Percentiles rank a stretch among this genome's conserved stretches.
phyloP scores from a whole-genome alignment of 2,329 filamentous ascomycete species.

The Pseudogymnoascus sp. region DNA sequence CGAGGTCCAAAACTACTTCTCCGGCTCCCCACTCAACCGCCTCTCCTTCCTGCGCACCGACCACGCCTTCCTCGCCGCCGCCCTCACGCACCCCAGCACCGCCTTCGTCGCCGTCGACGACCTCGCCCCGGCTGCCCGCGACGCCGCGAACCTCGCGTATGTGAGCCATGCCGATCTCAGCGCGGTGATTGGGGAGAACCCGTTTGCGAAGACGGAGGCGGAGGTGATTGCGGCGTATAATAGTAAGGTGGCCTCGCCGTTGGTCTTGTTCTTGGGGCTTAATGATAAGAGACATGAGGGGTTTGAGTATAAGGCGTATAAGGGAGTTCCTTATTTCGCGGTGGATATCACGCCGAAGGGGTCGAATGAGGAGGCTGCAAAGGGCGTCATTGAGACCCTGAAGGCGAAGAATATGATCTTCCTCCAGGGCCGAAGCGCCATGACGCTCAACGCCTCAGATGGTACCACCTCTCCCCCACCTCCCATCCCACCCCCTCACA shows the following conservation, averaged over 20 bases:
- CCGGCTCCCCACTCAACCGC: slow-evolving; percentile 68
- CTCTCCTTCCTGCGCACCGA: slow-evolving; percentile 69
- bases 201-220: slow-evolving; percentile 63
- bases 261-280: slow-evolving; percentile 77
- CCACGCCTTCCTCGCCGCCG: slow-evolving; percentile 58
- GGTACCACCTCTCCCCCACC: slow-evolving; percentile 28
- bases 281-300: slow-evolving; percentile 51
- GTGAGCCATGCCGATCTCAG: slow-evolving; percentile 61
- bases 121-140: slow-evolving; percentile 62
- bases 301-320: slow-evolving; percentile 55
- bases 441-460: slow-evolving; percentile 39
- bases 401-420: slow-evolving; percentile 57
- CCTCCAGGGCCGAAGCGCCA: slow-evolving; percentile 51
- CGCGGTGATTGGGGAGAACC: slow-evolving; percentile 59
- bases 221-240: slow-evolving; percentile 66
- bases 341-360: slow-evolving; percentile 75
- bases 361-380: slow-evolving; percentile 51
- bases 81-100: slow-evolving; percentile 56
- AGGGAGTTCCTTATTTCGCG: slow-evolving; percentile 78
- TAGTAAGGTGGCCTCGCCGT: slow-evolving; percentile 49
- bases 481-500: background rate
- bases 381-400: slow-evolving; percentile 48
- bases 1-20: slow-evolving; percentile 78
- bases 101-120: slow-evolving; percentile 72
- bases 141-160: slow-evolving; percentile 55